phyloP scores from a whole-genome alignment of 352 stramenopile species.

The Thraustochytrium striatum region DNA sequence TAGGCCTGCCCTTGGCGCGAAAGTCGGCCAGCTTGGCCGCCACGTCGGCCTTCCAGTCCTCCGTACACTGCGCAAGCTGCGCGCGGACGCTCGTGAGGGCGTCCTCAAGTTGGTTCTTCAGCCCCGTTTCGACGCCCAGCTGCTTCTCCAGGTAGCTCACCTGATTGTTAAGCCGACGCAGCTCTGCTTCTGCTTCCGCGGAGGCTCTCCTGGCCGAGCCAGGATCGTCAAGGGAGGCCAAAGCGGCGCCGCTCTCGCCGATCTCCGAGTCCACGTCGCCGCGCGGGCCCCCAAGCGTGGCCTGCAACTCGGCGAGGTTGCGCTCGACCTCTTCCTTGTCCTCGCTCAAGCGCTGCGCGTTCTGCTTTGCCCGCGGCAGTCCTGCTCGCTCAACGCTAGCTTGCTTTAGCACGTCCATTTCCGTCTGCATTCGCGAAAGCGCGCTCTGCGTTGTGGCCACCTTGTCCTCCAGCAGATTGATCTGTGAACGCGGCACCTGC shows the following conservation, averaged over 20 bases:
- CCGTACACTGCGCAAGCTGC: slow-evolving; percentile 2
- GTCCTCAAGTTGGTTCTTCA: not conserved
- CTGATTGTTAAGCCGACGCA: slow-evolving; percentile 6
- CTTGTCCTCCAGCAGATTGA: slow-evolving; percentile 34
- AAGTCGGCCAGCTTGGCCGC: not conserved
- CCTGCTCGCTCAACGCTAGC: slow-evolving; percentile 17
- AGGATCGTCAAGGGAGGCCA: not conserved
- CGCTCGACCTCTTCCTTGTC: slow-evolving; percentile 8
- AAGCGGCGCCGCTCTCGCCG: not conserved
- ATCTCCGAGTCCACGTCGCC: not conserved
- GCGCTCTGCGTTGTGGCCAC: slow-evolving; percentile 2
- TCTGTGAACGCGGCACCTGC: slow-evolving; percentile 19
- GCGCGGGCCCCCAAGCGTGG: not conserved
- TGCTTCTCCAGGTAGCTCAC: slow-evolving; percentile 37
- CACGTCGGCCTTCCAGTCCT: slow-evolving; percentile 35
- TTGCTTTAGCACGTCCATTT: slow-evolving; percentile 9
- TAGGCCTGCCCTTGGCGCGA: not conserved
- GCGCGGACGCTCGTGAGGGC: not conserved
- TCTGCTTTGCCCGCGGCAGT: not conserved
- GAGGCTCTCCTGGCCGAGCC: no score
- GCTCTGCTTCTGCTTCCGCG: no score
- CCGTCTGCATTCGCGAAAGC: slow-evolving; percentile 10
- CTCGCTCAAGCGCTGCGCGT: not conserved
- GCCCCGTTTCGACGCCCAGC: not conserved
- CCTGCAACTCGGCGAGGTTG: slow-evolving; percentile 28